Percentiles rank a stretch among this genome's conserved stretches.
Evolutionary conservation across 345 rosid genomes (phyloP).

Genomic region (Trapa bicornis): DNA sequence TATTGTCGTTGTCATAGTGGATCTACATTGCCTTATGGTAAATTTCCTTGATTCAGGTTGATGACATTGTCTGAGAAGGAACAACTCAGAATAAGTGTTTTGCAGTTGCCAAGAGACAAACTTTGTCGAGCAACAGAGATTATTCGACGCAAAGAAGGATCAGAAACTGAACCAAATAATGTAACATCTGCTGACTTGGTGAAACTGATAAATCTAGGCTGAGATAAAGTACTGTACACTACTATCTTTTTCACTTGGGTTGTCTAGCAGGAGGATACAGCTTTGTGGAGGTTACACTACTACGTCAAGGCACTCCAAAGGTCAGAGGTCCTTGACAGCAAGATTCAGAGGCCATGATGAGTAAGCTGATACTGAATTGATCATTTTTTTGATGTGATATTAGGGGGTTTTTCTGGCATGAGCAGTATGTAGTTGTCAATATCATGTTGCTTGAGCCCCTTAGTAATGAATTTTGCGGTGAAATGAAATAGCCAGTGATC

Average conservation of each 20-base stretch:
- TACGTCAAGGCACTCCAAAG: slow-evolving; percentile 34
- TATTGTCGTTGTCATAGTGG: too few relatives aligned
- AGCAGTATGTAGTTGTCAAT: too few relatives aligned
- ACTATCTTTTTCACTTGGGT: not conserved
- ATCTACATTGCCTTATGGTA: not conserved
- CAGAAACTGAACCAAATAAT: slow-evolving; percentile 7
- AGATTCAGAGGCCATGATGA: not conserved
- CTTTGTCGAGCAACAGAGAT: slow-evolving; percentile 34
- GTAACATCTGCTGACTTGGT: slow-evolving; percentile 35
- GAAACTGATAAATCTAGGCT: slow-evolving; percentile 20
- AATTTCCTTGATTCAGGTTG: slow-evolving; percentile 17
- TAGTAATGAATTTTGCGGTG: too few relatives aligned
- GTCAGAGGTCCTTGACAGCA: slow-evolving; percentile 15
- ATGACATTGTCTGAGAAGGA: slow-evolving; percentile 38
- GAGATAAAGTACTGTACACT: too few relatives aligned
- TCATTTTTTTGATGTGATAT: too few relatives aligned
- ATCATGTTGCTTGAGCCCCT: too few relatives aligned
- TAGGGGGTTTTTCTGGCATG: too few relatives aligned
- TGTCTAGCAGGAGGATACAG: slow-evolving; percentile 28
- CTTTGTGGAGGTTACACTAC: slow-evolving; percentile 42
- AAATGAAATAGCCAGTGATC: too few relatives aligned
- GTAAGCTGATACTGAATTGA: too few relatives aligned
- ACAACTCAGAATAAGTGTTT: slow-evolving; percentile 31
- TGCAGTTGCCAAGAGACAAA: slow-evolving; percentile 32
- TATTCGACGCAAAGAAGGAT: slow-evolving; percentile 9